These are phyloP conservation scores for Suillus brevipes DNA, from an alignment of 768 basidiomycete species.

Conservation along the genomic window DNA sequence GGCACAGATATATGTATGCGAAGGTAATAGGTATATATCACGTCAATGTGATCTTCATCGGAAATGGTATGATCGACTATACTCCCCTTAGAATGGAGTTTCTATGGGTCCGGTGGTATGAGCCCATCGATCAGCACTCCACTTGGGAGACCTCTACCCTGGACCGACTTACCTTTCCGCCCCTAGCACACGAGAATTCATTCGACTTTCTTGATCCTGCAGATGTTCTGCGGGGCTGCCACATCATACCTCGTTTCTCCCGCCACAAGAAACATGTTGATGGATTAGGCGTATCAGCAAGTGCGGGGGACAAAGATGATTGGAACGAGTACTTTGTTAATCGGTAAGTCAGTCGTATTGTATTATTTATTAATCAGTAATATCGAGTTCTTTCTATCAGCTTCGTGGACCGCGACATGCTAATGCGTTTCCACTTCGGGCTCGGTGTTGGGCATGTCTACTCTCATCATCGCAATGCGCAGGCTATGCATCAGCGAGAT, in stretches of 20 bases:
- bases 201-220: conserved; percentile 9
- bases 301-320: neutral
- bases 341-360: neutral
- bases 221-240: conserved; percentile 6
- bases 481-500: neutral
- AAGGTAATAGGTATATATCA: conserved; percentile 9
- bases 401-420: conserved; percentile 9
- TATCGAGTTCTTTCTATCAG: neutral
- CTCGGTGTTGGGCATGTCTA: conserved; percentile 6
- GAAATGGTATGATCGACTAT: neutral
- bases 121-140: neutral
- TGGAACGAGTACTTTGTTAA: neutral
- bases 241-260: conserved; percentile 2
- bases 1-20: neutral
- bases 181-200: neutral
- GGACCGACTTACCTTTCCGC: conserved; percentile 1
- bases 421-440: conserved; percentile 5
- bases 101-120: conserved; percentile 7
- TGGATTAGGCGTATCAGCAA: neutral
- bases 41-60: conserved; percentile 4
- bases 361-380: neutral
- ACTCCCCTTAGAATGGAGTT: conserved; percentile 3
- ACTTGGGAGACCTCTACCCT: neutral
- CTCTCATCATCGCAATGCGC: neutral
- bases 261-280: neutral